A percentile compares a stretch with the other conserved stretches of the same genome.
Conservation (phyloP, 2,329 filamentous ascomycete species). For the Talaromyces sp. region DNA sequence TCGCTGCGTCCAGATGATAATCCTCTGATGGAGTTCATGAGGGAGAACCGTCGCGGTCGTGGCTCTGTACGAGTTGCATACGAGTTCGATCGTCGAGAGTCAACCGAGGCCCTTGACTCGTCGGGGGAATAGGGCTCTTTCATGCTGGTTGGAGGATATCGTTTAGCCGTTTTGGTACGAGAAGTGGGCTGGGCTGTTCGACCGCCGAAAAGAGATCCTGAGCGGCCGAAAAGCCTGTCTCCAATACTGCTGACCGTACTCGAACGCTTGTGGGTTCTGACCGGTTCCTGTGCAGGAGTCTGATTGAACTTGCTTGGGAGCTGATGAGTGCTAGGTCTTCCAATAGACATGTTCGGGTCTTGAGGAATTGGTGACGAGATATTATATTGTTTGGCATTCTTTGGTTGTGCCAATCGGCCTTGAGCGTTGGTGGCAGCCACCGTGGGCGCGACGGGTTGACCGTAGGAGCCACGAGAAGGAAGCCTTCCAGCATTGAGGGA, state of each 20-base stretch:
- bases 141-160: constrained; percentile 91
- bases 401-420: constrained; percentile 81
- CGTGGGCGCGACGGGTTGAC: constrained; percentile 79
- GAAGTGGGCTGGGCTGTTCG: constrained; percentile 33
- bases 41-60: constrained; percentile 65
- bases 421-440: constrained; percentile 85
- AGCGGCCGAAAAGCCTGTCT: constrained; percentile 78
- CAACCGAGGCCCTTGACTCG: constrained; percentile 61
- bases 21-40: constrained; percentile 63
- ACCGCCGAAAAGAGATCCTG: constrained; percentile 73
- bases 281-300: constrained; percentile 47
- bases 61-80: constrained; percentile 60
- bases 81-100: constrained; percentile 69
- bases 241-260: constrained; percentile 75
- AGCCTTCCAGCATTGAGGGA: constrained; percentile 57
- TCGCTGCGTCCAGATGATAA: constrained; percentile 56
- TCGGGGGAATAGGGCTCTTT: constrained; percentile 61
- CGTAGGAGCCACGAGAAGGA: constrained; percentile 74
- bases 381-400: constrained; percentile 60
- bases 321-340: constrained; percentile 55
- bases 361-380: constrained; percentile 64
- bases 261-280: constrained; percentile 59
- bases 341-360: constrained; percentile 51
- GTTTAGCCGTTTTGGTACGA: constrained; percentile 52
- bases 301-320: constrained; percentile 54